Conservation (phyloP, 805 yeast genomes). For the Hanseniaspora nectarophila region DNA sequence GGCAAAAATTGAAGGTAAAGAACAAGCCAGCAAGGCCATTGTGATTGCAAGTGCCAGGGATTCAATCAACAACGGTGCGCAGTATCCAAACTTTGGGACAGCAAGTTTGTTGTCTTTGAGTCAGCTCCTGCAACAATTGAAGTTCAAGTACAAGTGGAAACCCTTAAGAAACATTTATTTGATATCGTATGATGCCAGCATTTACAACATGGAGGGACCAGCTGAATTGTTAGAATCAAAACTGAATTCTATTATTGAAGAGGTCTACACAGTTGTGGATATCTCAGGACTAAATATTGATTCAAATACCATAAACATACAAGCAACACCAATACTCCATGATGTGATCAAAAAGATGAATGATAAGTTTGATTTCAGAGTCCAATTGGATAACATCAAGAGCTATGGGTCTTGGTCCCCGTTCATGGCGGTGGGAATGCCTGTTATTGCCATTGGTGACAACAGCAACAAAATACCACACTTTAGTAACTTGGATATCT, state of each 20-base stretch:
- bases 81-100: constrained; percentile 62
- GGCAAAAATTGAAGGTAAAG: constrained; percentile 68
- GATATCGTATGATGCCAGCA: constrained; percentile 71
- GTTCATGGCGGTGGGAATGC: constrained; percentile 50
- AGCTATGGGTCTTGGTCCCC: constrained; percentile 57
- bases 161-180: constrained; percentile 76
- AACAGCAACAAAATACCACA: constrained; percentile 38
- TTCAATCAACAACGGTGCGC: constrained; percentile 62
- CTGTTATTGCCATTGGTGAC: constrained; percentile 22
- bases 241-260: constrained; percentile 41
- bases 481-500: constrained; percentile 56
- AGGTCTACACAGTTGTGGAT: constrained; percentile 63
- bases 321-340: constrained; percentile 55
- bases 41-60: constrained; percentile 79
- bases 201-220: constrained; percentile 75
- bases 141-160: constrained; percentile 57
- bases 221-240: constrained; percentile 59
- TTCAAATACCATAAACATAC: constrained; percentile 43
- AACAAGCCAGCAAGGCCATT: constrained; percentile 60
- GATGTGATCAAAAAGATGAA: constrained; percentile 33
- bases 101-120: constrained; percentile 59
- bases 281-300: constrained; percentile 40
- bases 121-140: constrained; percentile 52
- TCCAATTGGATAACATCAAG: constrained; percentile 24
- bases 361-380: constrained; percentile 21